These are phyloP conservation scores for Graphilbum sp. DNA, from an alignment of 2,329 filamentous ascomycete species.

Conservation along the genomic window DNA sequence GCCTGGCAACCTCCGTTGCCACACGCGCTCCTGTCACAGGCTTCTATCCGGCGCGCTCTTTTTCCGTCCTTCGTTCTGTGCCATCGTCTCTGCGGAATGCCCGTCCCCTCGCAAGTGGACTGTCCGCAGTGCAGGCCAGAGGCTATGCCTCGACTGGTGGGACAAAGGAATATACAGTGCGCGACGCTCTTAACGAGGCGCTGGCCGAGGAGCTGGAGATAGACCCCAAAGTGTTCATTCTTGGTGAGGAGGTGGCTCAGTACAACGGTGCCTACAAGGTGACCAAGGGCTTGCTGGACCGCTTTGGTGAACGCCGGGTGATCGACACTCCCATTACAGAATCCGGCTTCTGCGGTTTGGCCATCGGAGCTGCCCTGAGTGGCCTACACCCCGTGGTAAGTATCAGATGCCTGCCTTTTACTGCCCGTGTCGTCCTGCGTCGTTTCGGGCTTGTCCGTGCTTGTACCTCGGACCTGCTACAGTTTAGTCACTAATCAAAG, in stretches of 20 bases:
- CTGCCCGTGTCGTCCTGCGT: too few species aligned
- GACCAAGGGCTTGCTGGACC: constrained; percentile 91
- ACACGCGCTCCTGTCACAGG: constrained; percentile 12
- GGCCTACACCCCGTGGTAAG: constrained; percentile 86
- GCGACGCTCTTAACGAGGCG: constrained; percentile 95
- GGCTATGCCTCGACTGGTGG: constrained; percentile 41
- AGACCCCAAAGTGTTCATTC: constrained; percentile 87
- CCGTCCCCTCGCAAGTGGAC: constrained; percentile 1
- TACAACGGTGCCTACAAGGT: constrained; percentile 99
- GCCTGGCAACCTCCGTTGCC: constrained; percentile 20
- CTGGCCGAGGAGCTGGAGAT: constrained; percentile 91
- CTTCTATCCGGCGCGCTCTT: neutral
- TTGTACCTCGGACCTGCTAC: too few species aligned
- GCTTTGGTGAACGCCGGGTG: constrained; percentile 92
- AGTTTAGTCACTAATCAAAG: too few species aligned
- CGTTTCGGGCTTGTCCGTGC: too few species aligned
- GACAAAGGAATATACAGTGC: constrained; percentile 85
- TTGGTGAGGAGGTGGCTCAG: constrained; percentile 97
- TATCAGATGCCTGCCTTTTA: constrained; percentile 11
- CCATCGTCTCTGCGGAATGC: constrained; percentile 12
- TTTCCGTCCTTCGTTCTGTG: neutral
- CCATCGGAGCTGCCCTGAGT: constrained; percentile 85
- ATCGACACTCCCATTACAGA: constrained; percentile 99
- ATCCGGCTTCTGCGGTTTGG: constrained; percentile 85
- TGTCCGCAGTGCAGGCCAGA: constrained; percentile 25